Percentiles rank a stretch among this genome's conserved stretches.
Evolutionary conservation across 2,329 filamentous ascomycete genomes (phyloP).

Genomic region (Colletotrichum melonis): DNA sequence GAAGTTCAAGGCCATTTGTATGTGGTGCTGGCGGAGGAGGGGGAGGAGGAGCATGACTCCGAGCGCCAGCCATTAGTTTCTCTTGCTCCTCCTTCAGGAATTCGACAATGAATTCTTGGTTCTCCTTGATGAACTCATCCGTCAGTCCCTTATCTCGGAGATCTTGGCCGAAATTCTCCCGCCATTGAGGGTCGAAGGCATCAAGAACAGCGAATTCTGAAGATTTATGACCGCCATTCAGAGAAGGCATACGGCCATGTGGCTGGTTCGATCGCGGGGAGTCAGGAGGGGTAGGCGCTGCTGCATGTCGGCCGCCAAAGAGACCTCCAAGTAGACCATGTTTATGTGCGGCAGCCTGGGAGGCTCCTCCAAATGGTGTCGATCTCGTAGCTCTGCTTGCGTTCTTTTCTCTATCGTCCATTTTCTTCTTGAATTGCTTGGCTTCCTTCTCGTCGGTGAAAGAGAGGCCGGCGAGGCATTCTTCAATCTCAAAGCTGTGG

Average conservation of each 20-base stretch:
- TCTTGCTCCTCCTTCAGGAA: conserved; percentile 70
- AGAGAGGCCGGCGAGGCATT: conserved; percentile 88
- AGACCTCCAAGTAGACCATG: conserved; percentile 68
- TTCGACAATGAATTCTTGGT: conserved; percentile 76
- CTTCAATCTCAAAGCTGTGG: conserved; percentile 95
- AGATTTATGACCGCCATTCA: conserved; percentile 57
- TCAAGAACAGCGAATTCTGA: conserved; percentile 73
- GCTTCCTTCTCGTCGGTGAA: conserved; percentile 98
- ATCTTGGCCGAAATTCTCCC: conserved; percentile 74
- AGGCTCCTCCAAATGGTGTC: conserved; percentile 76
- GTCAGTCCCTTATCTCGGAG: conserved; percentile 71
- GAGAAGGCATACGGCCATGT: conserved; percentile 52
- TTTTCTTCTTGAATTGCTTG: conserved; percentile 96
- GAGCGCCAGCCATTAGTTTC: conserved; percentile 45
- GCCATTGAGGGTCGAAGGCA: conserved; percentile 73
- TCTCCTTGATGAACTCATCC: conserved; percentile 75
- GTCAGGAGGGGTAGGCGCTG: conserved; percentile 68
- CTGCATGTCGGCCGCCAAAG: conserved; percentile 70
- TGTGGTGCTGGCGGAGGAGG: conserved; percentile 41
- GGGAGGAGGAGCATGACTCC: conserved; percentile 37
- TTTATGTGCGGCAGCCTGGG: conserved; percentile 53
- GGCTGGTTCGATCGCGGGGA: conserved; percentile 59
- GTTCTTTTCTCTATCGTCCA: conserved; percentile 95
- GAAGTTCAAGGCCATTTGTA: conserved; percentile 47
- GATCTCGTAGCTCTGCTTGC: conserved; percentile 87